These are phyloP conservation scores for Datura wrightii DNA, from an alignment of 257 asterid genomes.

Conservation along the genomic window DNA sequence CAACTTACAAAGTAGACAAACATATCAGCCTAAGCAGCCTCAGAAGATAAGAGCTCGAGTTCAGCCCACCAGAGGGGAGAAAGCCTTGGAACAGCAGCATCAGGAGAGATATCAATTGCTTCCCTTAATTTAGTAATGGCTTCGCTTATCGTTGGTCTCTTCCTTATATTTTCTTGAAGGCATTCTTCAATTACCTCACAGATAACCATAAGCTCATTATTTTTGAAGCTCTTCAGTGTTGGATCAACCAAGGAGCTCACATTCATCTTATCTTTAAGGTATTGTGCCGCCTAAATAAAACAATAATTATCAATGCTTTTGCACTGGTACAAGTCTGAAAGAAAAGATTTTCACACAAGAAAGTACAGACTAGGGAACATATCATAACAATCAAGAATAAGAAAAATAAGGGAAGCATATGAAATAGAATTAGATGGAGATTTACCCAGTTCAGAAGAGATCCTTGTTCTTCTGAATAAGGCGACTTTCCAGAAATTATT, in stretches of 20 bases:
- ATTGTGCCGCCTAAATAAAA: constrained; percentile 57
- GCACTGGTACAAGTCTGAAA: background rate
- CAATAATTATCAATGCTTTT: background rate
- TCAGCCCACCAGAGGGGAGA: constrained; percentile 99
- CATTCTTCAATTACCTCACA: constrained; percentile 75
- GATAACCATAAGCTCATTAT: constrained; percentile 60
- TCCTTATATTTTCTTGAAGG: constrained; percentile 52
- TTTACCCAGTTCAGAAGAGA: constrained; percentile 67
- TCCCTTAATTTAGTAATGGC: constrained; percentile 54
- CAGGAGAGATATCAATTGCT: constrained; percentile 66
- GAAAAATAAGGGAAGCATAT: background rate
- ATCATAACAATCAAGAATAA: background rate
- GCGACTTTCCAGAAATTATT: constrained; percentile 70
- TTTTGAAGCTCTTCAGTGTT: constrained; percentile 64
- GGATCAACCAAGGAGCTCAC: constrained; percentile 64
- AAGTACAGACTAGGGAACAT: background rate
- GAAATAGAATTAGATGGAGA: background rate
- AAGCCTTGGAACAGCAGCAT: constrained; percentile 77
- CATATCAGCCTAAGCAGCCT: constrained; percentile 55
- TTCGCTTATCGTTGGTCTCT: constrained; percentile 71
- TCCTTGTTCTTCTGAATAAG: constrained; percentile 65
- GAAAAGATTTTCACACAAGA: background rate
- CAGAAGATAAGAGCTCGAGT: constrained; percentile 89
- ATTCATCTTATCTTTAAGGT: constrained; percentile 55
- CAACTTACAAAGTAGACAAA: constrained; percentile 24